Conservation (phyloP, 257 asterid genomes). For the Fraxinus cuspidata region DNA sequence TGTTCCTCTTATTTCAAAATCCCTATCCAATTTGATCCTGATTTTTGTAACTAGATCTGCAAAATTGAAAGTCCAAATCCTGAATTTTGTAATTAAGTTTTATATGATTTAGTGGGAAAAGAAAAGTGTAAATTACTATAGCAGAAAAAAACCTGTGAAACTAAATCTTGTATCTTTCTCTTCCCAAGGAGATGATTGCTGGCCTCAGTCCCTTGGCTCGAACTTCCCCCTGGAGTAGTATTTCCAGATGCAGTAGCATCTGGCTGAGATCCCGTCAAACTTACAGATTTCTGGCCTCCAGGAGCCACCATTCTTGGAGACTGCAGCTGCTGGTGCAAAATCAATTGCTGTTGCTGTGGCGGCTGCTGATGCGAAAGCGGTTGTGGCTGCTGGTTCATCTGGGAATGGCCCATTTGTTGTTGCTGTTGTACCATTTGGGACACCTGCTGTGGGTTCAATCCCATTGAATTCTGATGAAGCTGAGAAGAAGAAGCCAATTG, state of each 20-base stretch:
- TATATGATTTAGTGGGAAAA: slow-evolving; percentile 8
- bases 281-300: slow-evolving; percentile 72
- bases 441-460: slow-evolving; percentile 65
- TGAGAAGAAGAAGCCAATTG: slow-evolving; percentile 58
- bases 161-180: slow-evolving; percentile 86
- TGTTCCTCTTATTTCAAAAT: slow-evolving; percentile 16
- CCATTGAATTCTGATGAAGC: slow-evolving; percentile 62
- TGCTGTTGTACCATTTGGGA: slow-evolving; percentile 83
- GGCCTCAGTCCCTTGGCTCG: slow-evolving; percentile 93
- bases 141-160: slow-evolving; percentile 66
- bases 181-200: slow-evolving; percentile 88
- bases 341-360: slow-evolving; percentile 44
- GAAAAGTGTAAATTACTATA: neutral
- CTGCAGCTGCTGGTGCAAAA: slow-evolving; percentile 60
- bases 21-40: slow-evolving; percentile 10
- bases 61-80: slow-evolving; percentile 23
- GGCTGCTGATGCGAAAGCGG: slow-evolving; percentile 39
- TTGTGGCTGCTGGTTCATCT: slow-evolving; percentile 57
- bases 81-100: slow-evolving; percentile 12
- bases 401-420: slow-evolving; percentile 61
- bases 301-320: slow-evolving; percentile 69
- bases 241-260: slow-evolving; percentile 90
- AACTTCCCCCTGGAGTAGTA: slow-evolving; percentile 90
- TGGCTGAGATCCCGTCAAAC: slow-evolving; percentile 92
- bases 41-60: slow-evolving; percentile 20